phyloP scores from a whole-genome alignment of 2,329 filamentous ascomycete genomes.

The Pseudogymnoascus sp. region DNA sequence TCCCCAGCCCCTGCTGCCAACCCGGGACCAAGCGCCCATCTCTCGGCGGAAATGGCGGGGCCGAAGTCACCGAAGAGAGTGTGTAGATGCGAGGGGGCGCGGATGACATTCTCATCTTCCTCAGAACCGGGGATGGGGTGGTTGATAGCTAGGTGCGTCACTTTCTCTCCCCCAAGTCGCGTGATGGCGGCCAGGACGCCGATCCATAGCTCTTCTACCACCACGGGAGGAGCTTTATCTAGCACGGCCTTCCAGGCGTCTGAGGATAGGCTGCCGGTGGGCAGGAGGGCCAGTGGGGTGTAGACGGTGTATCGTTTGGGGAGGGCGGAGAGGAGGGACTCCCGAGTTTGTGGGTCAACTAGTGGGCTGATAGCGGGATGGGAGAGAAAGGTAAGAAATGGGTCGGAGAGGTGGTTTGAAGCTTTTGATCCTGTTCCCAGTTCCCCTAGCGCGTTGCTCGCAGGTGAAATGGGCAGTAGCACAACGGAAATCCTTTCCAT shows the following conservation, averaged over 20 bases:
- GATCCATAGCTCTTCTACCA: slow-evolving; percentile 38
- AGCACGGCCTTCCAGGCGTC: slow-evolving; percentile 33
- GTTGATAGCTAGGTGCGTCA: slow-evolving; percentile 55
- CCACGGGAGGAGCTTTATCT: slow-evolving; percentile 18
- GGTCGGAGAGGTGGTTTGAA: background rate
- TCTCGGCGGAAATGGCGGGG: slow-evolving; percentile 27
- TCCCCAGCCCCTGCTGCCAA: background rate
- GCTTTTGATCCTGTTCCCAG: background rate
- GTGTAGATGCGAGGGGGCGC: slow-evolving; percentile 63
- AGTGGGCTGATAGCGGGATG: background rate
- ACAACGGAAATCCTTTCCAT: background rate
- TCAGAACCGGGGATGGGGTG: slow-evolving; percentile 46
- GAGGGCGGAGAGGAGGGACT: background rate
- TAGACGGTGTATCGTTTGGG: slow-evolving; percentile 56
- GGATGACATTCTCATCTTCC: slow-evolving; percentile 57
- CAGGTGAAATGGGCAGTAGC: background rate
- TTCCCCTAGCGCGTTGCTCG: background rate
- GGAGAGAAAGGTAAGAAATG: background rate
- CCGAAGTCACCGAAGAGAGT: slow-evolving; percentile 73
- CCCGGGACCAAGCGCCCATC: slow-evolving; percentile 12
- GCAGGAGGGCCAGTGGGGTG: slow-evolving; percentile 53
- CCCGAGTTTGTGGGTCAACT: background rate
- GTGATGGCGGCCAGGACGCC: slow-evolving; percentile 43
- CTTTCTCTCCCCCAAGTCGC: slow-evolving; percentile 29
- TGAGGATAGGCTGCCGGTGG: slow-evolving; percentile 48